Conservation (phyloP, 495 filamentous ascomycete genomes). For the Cairneyella variabilis region DNA sequence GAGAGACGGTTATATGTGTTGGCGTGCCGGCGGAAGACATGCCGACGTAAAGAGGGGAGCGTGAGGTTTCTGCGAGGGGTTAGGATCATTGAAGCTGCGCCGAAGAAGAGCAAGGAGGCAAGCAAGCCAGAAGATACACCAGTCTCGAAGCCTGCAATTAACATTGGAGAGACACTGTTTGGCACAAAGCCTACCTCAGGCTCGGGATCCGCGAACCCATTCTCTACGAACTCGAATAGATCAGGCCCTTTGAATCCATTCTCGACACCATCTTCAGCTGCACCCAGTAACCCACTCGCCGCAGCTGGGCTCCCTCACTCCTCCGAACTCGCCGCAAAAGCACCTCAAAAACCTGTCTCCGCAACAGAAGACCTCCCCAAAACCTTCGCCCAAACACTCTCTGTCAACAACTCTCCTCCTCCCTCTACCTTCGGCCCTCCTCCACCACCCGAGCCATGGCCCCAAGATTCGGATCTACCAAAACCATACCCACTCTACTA, state of each 20-base stretch:
- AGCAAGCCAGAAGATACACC: conserved; percentile 25
- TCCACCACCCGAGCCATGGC: conserved; percentile 67
- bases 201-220: conserved; percentile 40
- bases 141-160: conserved; percentile 21
- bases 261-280: conserved; percentile 32
- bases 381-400: conserved; percentile 63
- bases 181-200: conserved; percentile 37
- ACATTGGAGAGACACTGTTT: conserved; percentile 56
- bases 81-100: conserved; percentile 38
- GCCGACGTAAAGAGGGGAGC: conserved; percentile 77
- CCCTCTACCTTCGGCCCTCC: conserved; percentile 36
- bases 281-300: conserved; percentile 36
- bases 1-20: conserved; percentile 86
- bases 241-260: conserved; percentile 51
- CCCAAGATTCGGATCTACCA: conserved; percentile 58
- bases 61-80: conserved; percentile 67
- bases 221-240: conserved; percentile 34
- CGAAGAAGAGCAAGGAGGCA: conserved; percentile 29
- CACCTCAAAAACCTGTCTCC: conserved; percentile 20
- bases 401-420: conserved; percentile 43
- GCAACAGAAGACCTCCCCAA: conserved; percentile 47
- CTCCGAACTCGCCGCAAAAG: conserved; percentile 27
- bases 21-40: conserved; percentile 71
- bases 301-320: conserved; percentile 16
- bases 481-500: conserved; percentile 68